These are phyloP conservation scores for Phytopythium kandeliae DNA, from an alignment of 352 stramenopile species.

Conservation along the genomic window DNA sequence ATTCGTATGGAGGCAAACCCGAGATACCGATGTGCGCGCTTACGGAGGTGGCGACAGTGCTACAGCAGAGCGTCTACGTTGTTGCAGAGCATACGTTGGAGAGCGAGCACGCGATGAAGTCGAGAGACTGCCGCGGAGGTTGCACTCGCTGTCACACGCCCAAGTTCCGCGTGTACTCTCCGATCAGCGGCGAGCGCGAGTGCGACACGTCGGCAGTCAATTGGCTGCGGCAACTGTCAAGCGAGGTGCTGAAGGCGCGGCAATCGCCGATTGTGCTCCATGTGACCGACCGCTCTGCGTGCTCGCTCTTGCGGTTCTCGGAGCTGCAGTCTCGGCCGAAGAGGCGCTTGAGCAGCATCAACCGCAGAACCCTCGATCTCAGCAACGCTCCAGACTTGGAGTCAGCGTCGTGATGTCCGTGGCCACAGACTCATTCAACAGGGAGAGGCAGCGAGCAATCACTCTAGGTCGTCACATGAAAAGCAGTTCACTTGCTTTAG, in stretches of 20 bases:
- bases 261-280: not conserved
- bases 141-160: not conserved
- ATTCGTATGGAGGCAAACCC: too few relatives aligned
- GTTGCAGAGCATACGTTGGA: not conserved
- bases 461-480: not conserved
- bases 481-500: not conserved
- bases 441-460: too few relatives aligned
- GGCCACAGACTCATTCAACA: too few relatives aligned
- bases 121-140: not conserved
- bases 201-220: not conserved
- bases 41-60: not conserved
- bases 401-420: not conserved
- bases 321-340: not conserved
- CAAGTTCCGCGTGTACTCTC: conserved; percentile 3
- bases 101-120: too few relatives aligned
- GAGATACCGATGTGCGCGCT: not conserved
- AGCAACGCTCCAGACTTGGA: not conserved
- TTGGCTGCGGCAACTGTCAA: not conserved
- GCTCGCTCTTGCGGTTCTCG: conserved; percentile 4
- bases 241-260: not conserved
- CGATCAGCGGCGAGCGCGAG: not conserved
- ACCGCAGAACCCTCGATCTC: not conserved
- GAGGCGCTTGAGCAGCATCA: not conserved
- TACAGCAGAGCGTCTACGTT: not conserved
- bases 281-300: not conserved